Base-by-base conservation (phyloP, 1,139 yeast species). In the Geotrichum bryndzae region DNA sequence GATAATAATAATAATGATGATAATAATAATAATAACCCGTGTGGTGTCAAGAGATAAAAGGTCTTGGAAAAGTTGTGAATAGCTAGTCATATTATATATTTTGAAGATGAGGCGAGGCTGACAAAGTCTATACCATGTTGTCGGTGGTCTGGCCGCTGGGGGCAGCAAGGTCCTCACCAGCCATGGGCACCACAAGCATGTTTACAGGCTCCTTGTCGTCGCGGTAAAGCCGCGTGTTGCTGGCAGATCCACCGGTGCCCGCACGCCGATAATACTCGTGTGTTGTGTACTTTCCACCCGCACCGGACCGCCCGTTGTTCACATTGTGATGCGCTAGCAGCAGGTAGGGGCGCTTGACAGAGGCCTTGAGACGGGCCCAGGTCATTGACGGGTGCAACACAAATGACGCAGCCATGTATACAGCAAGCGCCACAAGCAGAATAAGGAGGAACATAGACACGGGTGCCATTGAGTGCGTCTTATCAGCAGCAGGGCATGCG, bases 401-500 rank as follows among this genome's bases (percentile, higher is more conserved):
- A 18, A 59, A 52, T 11, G 67, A 54, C 8, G 74, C 80, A 70
- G 63, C 69, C 41, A 66, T 65, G 61, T 73, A 76, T 6, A 78
- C 80, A 48, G 73, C 59, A 54, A 74, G 66, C 50, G 79, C 79
- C 22, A 78, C 78, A 27, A 70, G 64, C 31, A 76, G 68, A 38
- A 72, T 68, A 48, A 69, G 60, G 25, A 70, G 53, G 56, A 72
- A 72, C 8, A 72, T 68, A 38, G 69, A 58, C 27, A 70, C 65
- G 10, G 74, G 74, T 38, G 69, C 67, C 65, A 69, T 64, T 5
- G 72, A 64, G 63, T 71, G 69, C 59, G 77, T 75, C 62, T 77
- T 74, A 63, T 86, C 84, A 11, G 90, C 86, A 0, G 92, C 87
- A 0, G 96, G 91, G 74, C 97, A 91, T 0, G 96, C 97, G 72